Base-by-base conservation (phyloP, 495 filamentous ascomycete species). In the Bacidia gigantensis region DNA sequence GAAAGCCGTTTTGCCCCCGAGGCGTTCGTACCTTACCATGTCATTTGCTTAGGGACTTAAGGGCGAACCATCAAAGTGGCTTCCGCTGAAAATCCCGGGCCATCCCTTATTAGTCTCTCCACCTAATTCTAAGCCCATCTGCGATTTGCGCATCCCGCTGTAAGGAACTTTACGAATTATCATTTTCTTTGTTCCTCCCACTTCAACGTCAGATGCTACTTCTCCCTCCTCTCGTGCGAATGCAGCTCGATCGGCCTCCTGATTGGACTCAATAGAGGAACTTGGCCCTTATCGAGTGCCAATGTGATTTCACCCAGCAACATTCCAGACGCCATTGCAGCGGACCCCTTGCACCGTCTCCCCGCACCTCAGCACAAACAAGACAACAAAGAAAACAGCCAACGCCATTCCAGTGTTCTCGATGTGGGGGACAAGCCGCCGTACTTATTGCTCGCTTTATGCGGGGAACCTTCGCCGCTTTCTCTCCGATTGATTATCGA, bases 371-470 rank as follows among this genome's bases (percentile, higher is more conserved):
- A 38, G 55, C 61, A 51, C 53, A 20, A 26, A 25, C 12, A 39
- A 18, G 26, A 50, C 47, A 50, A 38, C 47, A 50, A 26, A 29
- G 25, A 20, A 26, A 47, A n/a, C 26, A 50, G 20, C 32, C 45
- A 35, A 25, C 50, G 51, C 46, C 60, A 65, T 64, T 64, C 58
- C 58, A 53, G 57, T 50, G 47, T 54, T 55, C 51, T 51, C 46
- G 53, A 60, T 58, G 58, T 58, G 48, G 39, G 25, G 50, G 51
- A 45, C 38, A 52, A 54, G 53, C 49, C 47, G 56, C 58, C 49
- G 50, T 51, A 43, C 21, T 35, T 39, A 32, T 39, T 42, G 56
- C 58, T 50, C 43, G 50, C 53, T 51, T 25, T 46, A 54, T 57
- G 56, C 59, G 57, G 56, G 56, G 54, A 57, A 38, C 49, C 44